Evolutionary conservation across 345 rosid genomes (phyloP).

Genomic region (Corchorus olitorius): DNA sequence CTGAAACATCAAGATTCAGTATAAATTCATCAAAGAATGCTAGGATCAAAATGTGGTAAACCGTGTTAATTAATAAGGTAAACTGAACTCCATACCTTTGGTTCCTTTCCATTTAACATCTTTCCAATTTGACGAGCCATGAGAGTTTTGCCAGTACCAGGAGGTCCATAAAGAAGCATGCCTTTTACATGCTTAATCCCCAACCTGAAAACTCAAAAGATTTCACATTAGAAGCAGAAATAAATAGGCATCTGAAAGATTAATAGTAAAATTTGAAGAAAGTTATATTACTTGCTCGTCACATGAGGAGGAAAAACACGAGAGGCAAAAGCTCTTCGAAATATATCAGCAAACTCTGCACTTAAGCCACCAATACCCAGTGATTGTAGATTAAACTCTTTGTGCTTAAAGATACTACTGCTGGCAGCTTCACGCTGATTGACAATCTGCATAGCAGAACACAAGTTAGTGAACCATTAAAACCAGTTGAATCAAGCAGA

Average conservation of each 20-base stretch:
- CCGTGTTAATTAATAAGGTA: neutral
- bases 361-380: constrained; percentile 98
- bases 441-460: constrained; percentile 58
- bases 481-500: constrained; percentile 10
- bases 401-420: constrained; percentile 88
- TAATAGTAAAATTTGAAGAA: constrained; percentile 23
- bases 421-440: constrained; percentile 99
- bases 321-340: constrained; percentile 99
- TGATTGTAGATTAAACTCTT: constrained; percentile 94
- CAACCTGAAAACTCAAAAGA: constrained; percentile 60
- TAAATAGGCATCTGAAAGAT: constrained; percentile 10
- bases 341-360: constrained; percentile 98
- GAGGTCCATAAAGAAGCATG: constrained; percentile 97
- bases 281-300: constrained; percentile 67
- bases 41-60: neutral
- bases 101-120: constrained; percentile 97
- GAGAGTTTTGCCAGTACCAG: constrained; percentile 98
- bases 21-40: constrained; percentile 12
- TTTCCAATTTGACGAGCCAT: constrained; percentile 99
- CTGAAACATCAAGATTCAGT: neutral
- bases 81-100: constrained; percentile 65
- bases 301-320: constrained; percentile 98
- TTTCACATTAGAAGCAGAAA: constrained; percentile 24
- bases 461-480: constrained; percentile 22
- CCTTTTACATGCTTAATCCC: constrained; percentile 99